These are phyloP conservation scores for Xylaria sp. DNA, from an alignment of 2,329 filamentous ascomycete species.

Conservation along the genomic window DNA sequence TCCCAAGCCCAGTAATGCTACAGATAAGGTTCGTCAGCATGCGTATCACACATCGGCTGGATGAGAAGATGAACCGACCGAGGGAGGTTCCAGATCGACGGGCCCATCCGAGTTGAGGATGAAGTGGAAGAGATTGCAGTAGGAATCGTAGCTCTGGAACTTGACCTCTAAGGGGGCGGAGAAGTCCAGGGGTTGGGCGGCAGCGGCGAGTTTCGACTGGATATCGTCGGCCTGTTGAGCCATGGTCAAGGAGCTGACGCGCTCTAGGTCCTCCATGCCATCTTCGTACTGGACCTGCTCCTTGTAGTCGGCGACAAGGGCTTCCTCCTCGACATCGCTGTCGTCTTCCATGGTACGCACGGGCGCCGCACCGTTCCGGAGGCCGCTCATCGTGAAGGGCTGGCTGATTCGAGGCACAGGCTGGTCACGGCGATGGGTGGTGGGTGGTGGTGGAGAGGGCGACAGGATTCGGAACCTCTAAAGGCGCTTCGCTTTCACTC, in stretches of 20 bases:
- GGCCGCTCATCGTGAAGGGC: constrained; percentile 65
- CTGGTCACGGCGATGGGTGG: constrained; percentile 31
- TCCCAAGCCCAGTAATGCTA: constrained; percentile 99
- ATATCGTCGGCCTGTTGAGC: constrained; percentile 87
- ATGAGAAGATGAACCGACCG: constrained; percentile 69
- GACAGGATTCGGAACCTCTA: constrained; percentile 34
- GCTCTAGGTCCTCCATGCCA: constrained; percentile 83
- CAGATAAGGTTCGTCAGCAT: constrained; percentile 54
- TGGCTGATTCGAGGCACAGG: constrained; percentile 23
- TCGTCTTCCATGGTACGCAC: constrained; percentile 77
- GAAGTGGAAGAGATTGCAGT: constrained; percentile 99
- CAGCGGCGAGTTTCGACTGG: constrained; percentile 88
- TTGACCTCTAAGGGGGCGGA: constrained; percentile 95
- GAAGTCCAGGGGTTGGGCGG: constrained; percentile 95
- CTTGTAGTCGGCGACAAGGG: constrained; percentile 92
- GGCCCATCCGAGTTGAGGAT: constrained; percentile 99
- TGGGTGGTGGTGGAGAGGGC: constrained; percentile 39
- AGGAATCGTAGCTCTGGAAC: constrained; percentile 98
- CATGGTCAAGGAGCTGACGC: constrained; percentile 74
- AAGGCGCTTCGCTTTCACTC: constrained; percentile 31
- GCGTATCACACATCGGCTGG: neutral
- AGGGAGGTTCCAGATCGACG: constrained; percentile 95
- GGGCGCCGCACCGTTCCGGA: constrained; percentile 70
- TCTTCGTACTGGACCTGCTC: constrained; percentile 97
- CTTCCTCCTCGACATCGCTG: constrained; percentile 96